Conservation (phyloP, 2,329 filamentous ascomycete genomes). For the Alternaria incomplexa region DNA sequence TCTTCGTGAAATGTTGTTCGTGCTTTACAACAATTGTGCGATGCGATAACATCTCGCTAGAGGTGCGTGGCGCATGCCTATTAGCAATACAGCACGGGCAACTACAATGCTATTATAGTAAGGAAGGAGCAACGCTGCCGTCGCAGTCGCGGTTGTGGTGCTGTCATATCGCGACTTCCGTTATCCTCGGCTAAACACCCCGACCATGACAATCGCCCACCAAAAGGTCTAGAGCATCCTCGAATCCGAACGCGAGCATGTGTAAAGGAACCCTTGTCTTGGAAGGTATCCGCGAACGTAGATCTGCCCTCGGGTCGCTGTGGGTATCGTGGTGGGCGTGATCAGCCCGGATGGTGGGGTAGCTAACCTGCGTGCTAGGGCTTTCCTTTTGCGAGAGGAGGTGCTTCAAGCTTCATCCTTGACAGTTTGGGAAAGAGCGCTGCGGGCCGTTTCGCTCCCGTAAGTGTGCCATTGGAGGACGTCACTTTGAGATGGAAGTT, state of each 20-base stretch:
- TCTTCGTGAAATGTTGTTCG: not conserved
- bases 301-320: not conserved
- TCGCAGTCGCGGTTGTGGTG: not conserved
- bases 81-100: not conserved
- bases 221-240: not conserved
- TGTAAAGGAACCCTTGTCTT: not conserved
- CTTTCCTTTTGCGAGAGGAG: not conserved
- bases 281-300: not conserved
- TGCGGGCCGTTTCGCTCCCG: conserved; percentile 16
- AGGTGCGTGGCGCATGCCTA: not conserved
- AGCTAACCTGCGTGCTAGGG: not conserved
- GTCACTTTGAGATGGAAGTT: not conserved
- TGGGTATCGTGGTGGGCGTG: not conserved
- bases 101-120: not conserved
- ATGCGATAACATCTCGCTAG: not conserved
- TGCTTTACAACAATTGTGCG: rapidly evolving
- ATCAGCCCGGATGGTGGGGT: conserved; percentile 2
- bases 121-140: not conserved
- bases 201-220: not conserved
- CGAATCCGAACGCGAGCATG: conserved; percentile 4
- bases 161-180: not conserved
- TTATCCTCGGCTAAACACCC: not conserved
- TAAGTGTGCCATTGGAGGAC: no score
- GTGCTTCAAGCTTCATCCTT: conserved; percentile 16
- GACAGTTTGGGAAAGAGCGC: not conserved